Conservation (phyloP, 257 asterid species). For the Penstemon eatonii region DNA sequence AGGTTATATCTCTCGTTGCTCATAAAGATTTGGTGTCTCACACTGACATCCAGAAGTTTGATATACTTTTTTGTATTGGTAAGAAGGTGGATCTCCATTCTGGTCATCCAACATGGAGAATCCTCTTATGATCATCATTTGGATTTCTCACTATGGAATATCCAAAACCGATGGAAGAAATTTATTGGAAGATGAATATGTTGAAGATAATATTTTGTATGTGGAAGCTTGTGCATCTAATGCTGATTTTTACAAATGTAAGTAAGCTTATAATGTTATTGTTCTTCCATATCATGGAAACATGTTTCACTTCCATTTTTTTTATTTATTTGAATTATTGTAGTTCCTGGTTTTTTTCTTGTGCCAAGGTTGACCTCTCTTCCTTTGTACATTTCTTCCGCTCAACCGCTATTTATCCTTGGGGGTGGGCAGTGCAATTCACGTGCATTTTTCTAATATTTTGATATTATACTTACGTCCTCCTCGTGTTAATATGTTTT, state of each 20-base stretch:
- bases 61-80: slow-evolving; percentile 77
- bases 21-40: slow-evolving; percentile 75
- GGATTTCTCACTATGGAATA: slow-evolving; percentile 61
- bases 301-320: neutral
- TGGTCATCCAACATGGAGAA: slow-evolving; percentile 65
- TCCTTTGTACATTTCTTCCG: neutral
- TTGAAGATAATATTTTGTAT: slow-evolving; percentile 72
- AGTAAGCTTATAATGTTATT: slow-evolving; percentile 30
- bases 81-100: slow-evolving; percentile 94
- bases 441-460: too few species aligned
- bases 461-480: too few species aligned
- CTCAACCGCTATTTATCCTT: too few species aligned
- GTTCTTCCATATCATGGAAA: neutral
- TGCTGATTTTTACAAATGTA: slow-evolving; percentile 83
- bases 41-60: slow-evolving; percentile 70
- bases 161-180: slow-evolving; percentile 88
- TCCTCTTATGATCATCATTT: slow-evolving; percentile 36
- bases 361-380: neutral
- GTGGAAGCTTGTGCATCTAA: slow-evolving; percentile 92
- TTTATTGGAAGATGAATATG: slow-evolving; percentile 77
- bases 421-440: too few species aligned
- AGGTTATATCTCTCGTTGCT: slow-evolving; percentile 67
- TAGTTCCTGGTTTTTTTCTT: slow-evolving; percentile 4
- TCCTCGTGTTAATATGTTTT: too few species aligned
- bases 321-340: neutral